These are phyloP conservation scores for Claviceps sp. DNA, from an alignment of 2,329 filamentous ascomycete genomes.

Conservation along the genomic window DNA sequence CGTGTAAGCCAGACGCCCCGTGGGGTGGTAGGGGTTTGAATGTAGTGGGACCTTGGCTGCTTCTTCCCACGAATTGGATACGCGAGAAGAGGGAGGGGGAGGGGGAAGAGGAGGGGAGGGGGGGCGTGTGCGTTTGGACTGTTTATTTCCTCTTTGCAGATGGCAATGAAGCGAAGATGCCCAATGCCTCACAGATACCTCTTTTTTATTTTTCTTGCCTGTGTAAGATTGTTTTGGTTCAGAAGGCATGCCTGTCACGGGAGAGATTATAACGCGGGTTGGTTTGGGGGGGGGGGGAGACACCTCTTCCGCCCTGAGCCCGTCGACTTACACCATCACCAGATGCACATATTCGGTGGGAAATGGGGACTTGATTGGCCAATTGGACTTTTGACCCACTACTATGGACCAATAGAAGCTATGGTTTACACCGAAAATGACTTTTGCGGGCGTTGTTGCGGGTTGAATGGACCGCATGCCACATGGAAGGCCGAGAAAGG, in stretches of 20 bases:
- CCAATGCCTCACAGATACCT: conserved; percentile 23
- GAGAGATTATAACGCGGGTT: conserved; percentile 25
- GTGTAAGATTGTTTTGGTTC: conserved; percentile 26
- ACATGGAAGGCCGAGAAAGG: no score
- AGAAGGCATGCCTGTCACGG: conserved; percentile 22
- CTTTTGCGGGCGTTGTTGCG: no score
- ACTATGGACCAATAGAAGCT: conserved; percentile 17
- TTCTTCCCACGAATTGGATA: conserved; percentile 23
- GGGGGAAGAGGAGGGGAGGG: not conserved
- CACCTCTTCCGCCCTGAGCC: conserved; percentile 15
- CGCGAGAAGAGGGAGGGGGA: conserved; percentile 7
- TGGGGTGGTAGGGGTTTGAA: conserved; percentile 15
- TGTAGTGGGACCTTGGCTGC: conserved; percentile 28
- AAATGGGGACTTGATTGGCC: conserved; percentile 17
- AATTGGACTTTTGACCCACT: conserved; percentile 8
- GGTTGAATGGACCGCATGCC: no score
- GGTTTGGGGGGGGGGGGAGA: conserved; percentile 14
- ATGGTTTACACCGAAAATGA: conserved; percentile 15
- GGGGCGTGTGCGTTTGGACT: conserved; percentile 12
- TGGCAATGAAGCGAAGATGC: conserved; percentile 25
- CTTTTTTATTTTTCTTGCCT: conserved; percentile 5
- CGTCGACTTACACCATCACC: conserved; percentile 25
- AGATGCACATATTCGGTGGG: conserved; percentile 19
- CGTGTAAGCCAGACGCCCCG: conserved; percentile 21
- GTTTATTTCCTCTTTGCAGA: conserved; percentile 11